Evolutionary conservation across 345 rosid genomes (phyloP), one percentile per base, ranked within the genome.

Genomic region (Rhodomyrtus tomentosa): DNA sequence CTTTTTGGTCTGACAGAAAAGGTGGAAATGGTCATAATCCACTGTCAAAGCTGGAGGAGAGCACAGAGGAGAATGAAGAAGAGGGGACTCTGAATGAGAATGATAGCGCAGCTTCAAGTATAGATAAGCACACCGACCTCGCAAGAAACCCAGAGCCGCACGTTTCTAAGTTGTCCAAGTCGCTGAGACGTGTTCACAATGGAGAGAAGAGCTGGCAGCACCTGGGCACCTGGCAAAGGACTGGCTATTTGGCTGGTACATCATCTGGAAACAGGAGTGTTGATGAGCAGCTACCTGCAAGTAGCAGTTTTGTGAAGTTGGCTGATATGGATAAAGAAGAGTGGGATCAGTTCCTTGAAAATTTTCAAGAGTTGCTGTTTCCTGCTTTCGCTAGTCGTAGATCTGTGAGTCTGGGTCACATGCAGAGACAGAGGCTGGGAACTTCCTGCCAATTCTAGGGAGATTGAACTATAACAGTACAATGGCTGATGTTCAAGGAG

Each of bases 341-440:
- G 54, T 94, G 95, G 95, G 51, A 52, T 40, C 92, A 81, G 73
- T 94, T 81, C 88, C 88, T 92, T 22, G 92, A 92, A 45, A 86
- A 86, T 32, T 93, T 92, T n/a, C 91, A 89, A 85, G 90, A 88
- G 85, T 74, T 91, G 80, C 90, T 93, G 42, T 42, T 27, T 84
- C 89, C 88, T 14, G 88, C 90, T 81, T 90, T 94, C 42, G 74
- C 80, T 32, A 86, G 83, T 80, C 91, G 83, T 56, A 90, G 87
- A 82, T 84, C 87, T 18, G 87, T 49, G 15, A 84, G 83, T 55
- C 76, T 83, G 4, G 89, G 91, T 50, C 94, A 88, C 85, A 90
- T 85, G 87, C 92, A 86, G 83, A 92, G 91, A 87, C 94, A 90
- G 85, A 91, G 96, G 89, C 91, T 92, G 25, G 94, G 95, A 85